These are phyloP conservation scores for Exophiala sideris DNA, from an alignment of 2,329 filamentous ascomycete genomes.

Conservation along the genomic window DNA sequence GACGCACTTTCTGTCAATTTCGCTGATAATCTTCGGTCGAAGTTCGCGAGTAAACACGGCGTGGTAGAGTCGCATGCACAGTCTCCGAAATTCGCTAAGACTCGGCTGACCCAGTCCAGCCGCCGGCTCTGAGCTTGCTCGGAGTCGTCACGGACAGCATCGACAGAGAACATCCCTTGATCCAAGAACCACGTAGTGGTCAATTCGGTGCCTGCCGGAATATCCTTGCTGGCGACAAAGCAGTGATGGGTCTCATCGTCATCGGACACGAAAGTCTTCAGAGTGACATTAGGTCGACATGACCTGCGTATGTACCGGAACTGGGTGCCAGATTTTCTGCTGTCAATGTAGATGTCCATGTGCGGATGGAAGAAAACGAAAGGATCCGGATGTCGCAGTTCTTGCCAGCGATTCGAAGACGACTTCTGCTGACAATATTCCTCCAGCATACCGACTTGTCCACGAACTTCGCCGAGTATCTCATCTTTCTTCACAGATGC, in stretches of 20 bases:
- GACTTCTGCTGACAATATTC: conserved; percentile 63
- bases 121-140: conserved; percentile 29
- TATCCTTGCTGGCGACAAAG: conserved; percentile 77
- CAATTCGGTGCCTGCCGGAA: conserved; percentile 55
- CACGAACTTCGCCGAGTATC: conserved; percentile 71
- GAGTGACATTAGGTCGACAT: conserved; percentile 81
- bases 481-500: conserved; percentile 50
- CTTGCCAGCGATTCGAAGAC: conserved; percentile 62
- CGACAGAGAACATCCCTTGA: conserved; percentile 23
- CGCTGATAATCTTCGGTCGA: conserved; percentile 42
- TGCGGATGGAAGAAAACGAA: conserved; percentile 86
- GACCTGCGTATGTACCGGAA: conserved; percentile 89
- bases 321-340: conserved; percentile 77
- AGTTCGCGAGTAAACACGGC: conserved; percentile 40
- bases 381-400: conserved; percentile 58
- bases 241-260: conserved; percentile 85
- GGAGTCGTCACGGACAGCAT: conserved; percentile 18
- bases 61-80: conserved; percentile 44
- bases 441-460: conserved; percentile 69
- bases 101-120: conserved; percentile 47
- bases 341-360: conserved; percentile 90
- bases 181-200: conserved; percentile 50
- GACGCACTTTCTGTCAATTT: conserved; percentile 33
- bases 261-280: conserved; percentile 76
- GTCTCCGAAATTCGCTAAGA: conserved; percentile 48